phyloP scores from a whole-genome alignment of 2,329 filamentous ascomycete genomes.

The Fusarium virguliforme region DNA sequence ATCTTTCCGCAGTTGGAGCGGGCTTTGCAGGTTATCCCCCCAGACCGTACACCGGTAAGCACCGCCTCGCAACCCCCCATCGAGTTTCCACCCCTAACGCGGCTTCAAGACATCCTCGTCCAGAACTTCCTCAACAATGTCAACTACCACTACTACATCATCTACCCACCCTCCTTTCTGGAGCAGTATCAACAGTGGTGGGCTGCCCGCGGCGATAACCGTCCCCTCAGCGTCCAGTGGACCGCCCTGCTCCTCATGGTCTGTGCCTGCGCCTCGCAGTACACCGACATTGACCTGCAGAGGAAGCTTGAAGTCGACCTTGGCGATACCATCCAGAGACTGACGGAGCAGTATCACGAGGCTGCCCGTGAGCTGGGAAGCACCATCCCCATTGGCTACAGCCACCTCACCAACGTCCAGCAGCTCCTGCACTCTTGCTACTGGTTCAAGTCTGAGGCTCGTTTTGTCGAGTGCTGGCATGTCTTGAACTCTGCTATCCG shows the following conservation, averaged over 20 bases:
- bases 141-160: conserved; percentile 60
- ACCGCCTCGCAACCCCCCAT: background rate
- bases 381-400: conserved; percentile 54
- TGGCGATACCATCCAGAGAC: conserved; percentile 48
- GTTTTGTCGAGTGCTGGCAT: conserved; percentile 59
- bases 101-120: conserved; percentile 55
- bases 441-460: conserved; percentile 58
- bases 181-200: conserved; percentile 59
- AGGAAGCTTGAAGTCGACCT: conserved; percentile 54
- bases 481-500: conserved; percentile 56
- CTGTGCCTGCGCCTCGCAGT: conserved; percentile 58
- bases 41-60: conserved; percentile 56
- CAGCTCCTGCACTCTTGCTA: conserved; percentile 58
- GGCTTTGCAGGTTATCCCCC: conserved; percentile 55
- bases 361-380: conserved; percentile 55
- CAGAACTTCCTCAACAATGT: conserved; percentile 58
- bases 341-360: conserved; percentile 55
- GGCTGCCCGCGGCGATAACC: conserved; percentile 49
- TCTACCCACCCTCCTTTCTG: conserved; percentile 57
- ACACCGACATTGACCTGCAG: conserved; percentile 53
- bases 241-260: conserved; percentile 59
- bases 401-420: conserved; percentile 56
- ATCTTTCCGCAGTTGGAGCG: conserved; percentile 53
- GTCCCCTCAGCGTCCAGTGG: conserved; percentile 57
- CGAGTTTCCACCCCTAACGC: conserved; percentile 16